Base-by-base conservation (phyloP, 495 filamentous ascomycete genomes). In the Neurospora sp. region DNA sequence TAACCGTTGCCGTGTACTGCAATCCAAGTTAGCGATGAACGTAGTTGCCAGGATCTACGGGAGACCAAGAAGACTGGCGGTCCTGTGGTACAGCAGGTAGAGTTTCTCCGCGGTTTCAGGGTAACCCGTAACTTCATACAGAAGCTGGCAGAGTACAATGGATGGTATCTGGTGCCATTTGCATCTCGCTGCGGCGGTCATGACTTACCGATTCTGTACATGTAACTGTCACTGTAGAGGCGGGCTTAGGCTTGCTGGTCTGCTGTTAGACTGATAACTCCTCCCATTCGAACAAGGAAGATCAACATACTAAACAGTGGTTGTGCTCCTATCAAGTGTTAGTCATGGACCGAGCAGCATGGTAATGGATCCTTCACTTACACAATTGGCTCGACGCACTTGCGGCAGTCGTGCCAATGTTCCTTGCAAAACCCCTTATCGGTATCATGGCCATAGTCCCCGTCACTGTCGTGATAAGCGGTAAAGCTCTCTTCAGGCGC, bases 161-260 rank as follows among this genome's bases (percentile, higher is more conserved):
- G 14, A 66, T 35, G 27, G 14, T 66, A 35, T 62, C 54, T 66
- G 12, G 14, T 66, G 27, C 54, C 6, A 37, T 37, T 66, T 66
- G 27, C 3, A 9, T 35, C 6, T 66, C 27, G 14, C 27, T 37
- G 54, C 54, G 27, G 12, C 14, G 27, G 14, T 66, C 11, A 11
- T 62, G 18, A 46, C 66, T 39, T 75, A 40, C 71, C 46, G 71
- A 72, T 62, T 75, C 40, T 46, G 42, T 46, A 46, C 42, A 46
- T n/a, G 49, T 72, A 20, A 72, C 71, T 46, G 74, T 75, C 18
- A 37, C 40, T 40, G 39, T 75, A 69, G 27, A 66, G 54, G 54
- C 27, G 14, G 54, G 54, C 54, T 66, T 31, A 18, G 54, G 27
- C 3, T 16, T 4, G 31, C 54, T 66, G 14, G 27, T 66, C 12